Evolutionary conservation across 257 asterid species (phyloP).

Genomic region (Lithospermum erythrorhizon): DNA sequence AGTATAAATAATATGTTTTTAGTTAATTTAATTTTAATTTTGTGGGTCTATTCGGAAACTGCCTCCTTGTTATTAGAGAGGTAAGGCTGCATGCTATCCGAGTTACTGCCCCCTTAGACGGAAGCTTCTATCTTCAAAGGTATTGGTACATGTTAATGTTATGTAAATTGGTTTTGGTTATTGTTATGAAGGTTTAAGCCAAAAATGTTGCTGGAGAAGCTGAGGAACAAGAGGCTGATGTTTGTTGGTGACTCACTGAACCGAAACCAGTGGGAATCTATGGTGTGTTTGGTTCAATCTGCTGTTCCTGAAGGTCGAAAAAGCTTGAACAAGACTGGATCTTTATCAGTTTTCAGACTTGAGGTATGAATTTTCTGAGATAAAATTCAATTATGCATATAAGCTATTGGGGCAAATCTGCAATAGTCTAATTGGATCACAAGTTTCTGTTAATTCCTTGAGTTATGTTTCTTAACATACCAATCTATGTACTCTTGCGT

Average conservation of each 20-base stretch:
- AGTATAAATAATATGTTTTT: not conserved
- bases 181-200: constrained; percentile 45
- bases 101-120: too few relatives aligned
- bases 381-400: not conserved
- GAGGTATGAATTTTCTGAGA: constrained; percentile 29
- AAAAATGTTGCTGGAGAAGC: constrained; percentile 48
- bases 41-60: too few relatives aligned
- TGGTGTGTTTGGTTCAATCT: constrained; percentile 73
- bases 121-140: not conserved
- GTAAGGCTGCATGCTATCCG: too few relatives aligned
- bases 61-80: too few relatives aligned
- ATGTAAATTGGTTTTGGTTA: not conserved
- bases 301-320: constrained; percentile 37
- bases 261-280: constrained; percentile 83
- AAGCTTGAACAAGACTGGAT: constrained; percentile 65
- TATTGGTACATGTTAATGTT: not conserved
- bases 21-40: too few relatives aligned
- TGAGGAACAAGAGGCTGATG: constrained; percentile 84
- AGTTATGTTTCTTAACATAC: too few relatives aligned
- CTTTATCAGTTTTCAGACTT: constrained; percentile 60
- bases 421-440: not conserved
- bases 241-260: constrained; percentile 80
- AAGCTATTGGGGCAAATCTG: not conserved
- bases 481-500: too few relatives aligned
- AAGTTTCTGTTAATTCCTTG: too few relatives aligned